Conservation (phyloP, 257 asterid genomes). For the Plantago elongata region DNA sequence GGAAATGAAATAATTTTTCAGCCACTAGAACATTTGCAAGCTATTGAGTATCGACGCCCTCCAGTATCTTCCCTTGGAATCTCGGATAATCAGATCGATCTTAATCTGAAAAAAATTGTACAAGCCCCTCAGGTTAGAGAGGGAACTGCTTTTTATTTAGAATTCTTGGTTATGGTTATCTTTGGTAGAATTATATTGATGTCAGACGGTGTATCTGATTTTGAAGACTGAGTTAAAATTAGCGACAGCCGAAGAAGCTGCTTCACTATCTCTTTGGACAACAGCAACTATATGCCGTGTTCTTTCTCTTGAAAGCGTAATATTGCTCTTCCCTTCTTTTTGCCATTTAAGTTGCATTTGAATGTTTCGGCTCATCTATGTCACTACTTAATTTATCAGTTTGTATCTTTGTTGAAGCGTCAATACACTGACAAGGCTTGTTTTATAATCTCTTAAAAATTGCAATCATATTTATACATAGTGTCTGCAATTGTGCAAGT, state of each 20-base stretch:
- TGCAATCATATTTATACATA: too few relatives aligned
- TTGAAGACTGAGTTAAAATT: constrained; percentile 62
- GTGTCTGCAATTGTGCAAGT: too few relatives aligned
- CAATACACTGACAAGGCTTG: too few relatives aligned
- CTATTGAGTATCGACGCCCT: constrained; percentile 55
- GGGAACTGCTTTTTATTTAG: constrained; percentile 1
- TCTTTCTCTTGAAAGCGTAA: constrained; percentile 87
- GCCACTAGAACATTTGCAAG: constrained; percentile 84
- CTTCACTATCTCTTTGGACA: constrained; percentile 80
- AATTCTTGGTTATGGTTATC: constrained; percentile 7
- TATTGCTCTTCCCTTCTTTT: constrained; percentile 9
- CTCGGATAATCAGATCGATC: constrained; percentile 39
- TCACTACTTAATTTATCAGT: background rate
- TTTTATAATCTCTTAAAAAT: too few relatives aligned
- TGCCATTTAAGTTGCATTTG: constrained; percentile 14
- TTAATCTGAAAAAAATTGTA: constrained; percentile 30
- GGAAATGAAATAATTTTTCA: constrained; percentile 61
- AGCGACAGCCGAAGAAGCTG: constrained; percentile 90
- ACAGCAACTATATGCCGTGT: constrained; percentile 77
- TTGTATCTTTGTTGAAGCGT: too few relatives aligned
- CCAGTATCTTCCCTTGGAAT: constrained; percentile 54
- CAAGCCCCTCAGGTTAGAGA: constrained; percentile 56
- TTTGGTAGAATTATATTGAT: constrained; percentile 14
- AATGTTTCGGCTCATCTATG: constrained; percentile 4
- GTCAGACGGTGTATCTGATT: constrained; percentile 22